Percentiles rank a stretch among this genome's conserved stretches.
Evolutionary conservation across 345 rosid species (phyloP).

Genomic region (Moricandia moricandioides): DNA sequence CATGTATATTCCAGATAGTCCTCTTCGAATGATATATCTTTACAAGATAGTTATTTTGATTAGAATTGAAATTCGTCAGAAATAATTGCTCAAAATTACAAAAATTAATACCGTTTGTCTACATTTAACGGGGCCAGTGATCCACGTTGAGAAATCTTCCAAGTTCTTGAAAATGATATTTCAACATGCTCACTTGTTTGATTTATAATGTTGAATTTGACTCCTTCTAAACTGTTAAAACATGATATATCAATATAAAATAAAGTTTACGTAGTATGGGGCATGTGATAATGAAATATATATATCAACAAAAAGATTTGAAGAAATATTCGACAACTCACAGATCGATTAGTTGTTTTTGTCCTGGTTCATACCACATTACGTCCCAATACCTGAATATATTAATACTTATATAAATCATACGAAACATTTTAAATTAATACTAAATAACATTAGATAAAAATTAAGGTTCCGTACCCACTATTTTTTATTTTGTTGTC

Average conservation of each 20-base stretch:
- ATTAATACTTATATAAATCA: not conserved
- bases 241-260: not conserved
- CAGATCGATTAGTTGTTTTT: conserved; percentile 40
- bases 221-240: conserved; percentile 47
- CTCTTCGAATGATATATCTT: conserved; percentile 75
- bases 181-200: conserved; percentile 55
- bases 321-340: conserved; percentile 2
- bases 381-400: conserved; percentile 74
- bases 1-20: conserved; percentile 57
- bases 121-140: conserved; percentile 59
- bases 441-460: not conserved
- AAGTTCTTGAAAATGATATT: conserved; percentile 57
- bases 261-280: not conserved
- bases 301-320: not conserved
- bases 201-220: conserved; percentile 41
- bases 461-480: conserved; percentile 46
- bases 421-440: not conserved
- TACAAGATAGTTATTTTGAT: not conserved
- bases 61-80: not conserved
- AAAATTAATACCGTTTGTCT: conserved; percentile 60
- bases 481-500: conserved; percentile 39
- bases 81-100: not conserved
- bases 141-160: conserved; percentile 40
- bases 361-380: conserved; percentile 58
- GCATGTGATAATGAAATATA: not conserved